Evolutionary conservation across 2,329 filamentous ascomycete species (phyloP).

Genomic region (Sarocladiaceae sp.): DNA sequence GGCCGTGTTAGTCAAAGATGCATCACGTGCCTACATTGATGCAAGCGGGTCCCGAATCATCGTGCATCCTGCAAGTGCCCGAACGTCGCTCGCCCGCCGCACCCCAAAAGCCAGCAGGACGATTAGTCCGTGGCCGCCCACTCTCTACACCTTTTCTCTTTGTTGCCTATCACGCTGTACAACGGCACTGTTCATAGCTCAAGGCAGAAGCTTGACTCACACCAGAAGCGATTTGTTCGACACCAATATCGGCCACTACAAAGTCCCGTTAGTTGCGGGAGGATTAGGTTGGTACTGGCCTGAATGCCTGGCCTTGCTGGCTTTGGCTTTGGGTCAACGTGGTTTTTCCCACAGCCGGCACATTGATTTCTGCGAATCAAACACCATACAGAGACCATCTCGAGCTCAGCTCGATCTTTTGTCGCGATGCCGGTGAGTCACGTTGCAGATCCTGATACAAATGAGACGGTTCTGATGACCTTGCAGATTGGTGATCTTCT

Average conservation of each 20-base stretch:
- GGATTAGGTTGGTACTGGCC: slow-evolving; percentile 2
- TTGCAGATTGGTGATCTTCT: slow-evolving; percentile 45
- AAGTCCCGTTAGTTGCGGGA: neutral
- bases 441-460: neutral
- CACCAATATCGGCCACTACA: neutral
- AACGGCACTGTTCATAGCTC: neutral
- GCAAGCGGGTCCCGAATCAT: slow-evolving; percentile 8
- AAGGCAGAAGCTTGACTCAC: neutral
- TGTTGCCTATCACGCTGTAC: neutral
- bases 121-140: slow-evolving; percentile 9
- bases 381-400: neutral
- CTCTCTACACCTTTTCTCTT: slow-evolving; percentile 1
- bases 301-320: slow-evolving; percentile 5
- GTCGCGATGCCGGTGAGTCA: slow-evolving; percentile 13
- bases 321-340: slow-evolving; percentile 6
- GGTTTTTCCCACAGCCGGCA: neutral
- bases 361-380: neutral
- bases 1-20: neutral
- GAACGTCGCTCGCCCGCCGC: neutral
- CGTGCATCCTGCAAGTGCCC: neutral
- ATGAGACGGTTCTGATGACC: neutral
- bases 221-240: neutral
- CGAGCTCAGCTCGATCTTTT: neutral
- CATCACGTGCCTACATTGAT: slow-evolving; percentile 3
- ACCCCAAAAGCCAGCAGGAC: neutral